Evolutionary conservation across 495 filamentous ascomycete species (phyloP), one percentile per base, ranked within the genome.

Genomic region (Halenospora varia): DNA sequence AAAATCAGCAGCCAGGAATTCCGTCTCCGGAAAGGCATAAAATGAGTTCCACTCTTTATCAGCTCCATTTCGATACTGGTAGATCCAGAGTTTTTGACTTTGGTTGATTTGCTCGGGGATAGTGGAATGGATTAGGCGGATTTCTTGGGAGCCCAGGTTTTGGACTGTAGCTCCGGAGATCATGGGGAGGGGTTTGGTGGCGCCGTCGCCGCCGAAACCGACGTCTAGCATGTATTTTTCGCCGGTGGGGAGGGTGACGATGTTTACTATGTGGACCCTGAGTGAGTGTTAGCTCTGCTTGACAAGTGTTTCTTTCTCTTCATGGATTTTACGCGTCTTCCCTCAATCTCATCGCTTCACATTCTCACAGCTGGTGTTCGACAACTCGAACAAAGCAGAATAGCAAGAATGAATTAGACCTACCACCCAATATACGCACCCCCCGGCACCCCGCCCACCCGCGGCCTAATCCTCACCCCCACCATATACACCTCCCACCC

Each of bases 251-350:
- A 92, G 73, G 10, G 72, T 76, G 35, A 90, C 78, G 26, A 93
- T 77, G 66, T 85, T 89, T 26, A 87, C 77, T 68, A 88, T 86
- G 67, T 93, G 89, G 18, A 71, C 75, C 82, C 84, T 86, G 46
- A 46, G 11, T 4, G n/a, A 11, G 47, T 20, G 23, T 52, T 17
- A 54, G 25, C n/a, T 46, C 8, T 8, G 8, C 13, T 46, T 35
- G 4, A 13, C 13, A 4, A 35, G 4, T 13, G 29, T 35, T 13
- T 35, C 13, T 35, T 35, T 35, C 6, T 35, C 13, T 4, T 13
- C 13, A 6, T 35, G 4, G 29, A 6, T 35, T 35, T 13, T 35
- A 6, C 29, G 13, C 6, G 13, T 35, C 29, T 13, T 13, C 29
- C 13, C 29, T 35, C 29, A 35, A 35, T 4, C 6, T 35, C 29